Evolutionary conservation across 257 asterid species (phyloP), one percentile per base, ranked within the genome.

Genomic region (Jacaranda copaia): DNA sequence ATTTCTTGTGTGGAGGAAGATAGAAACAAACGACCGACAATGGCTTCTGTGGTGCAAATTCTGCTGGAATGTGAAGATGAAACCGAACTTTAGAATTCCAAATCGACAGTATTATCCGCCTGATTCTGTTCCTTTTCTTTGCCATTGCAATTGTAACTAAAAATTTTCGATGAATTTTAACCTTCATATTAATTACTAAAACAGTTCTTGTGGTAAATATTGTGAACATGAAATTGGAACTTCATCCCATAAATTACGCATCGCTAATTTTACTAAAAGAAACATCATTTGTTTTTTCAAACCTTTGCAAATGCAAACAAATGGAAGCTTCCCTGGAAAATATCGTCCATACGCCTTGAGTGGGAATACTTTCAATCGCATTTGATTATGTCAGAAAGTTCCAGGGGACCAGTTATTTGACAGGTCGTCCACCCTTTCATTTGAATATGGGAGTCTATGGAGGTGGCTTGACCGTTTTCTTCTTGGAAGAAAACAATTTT

Each of bases 31-130:
- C 77, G 97, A 70, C 93, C 97, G 1, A 87, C 90, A 3, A 92
- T 92, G 96, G 96, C 84, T 9, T 72, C 91, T 7, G 97, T 90
- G 6, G 90, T 83, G 49, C 91, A 90, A 57, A 66, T 81, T 52
- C 69, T 92, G 62, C 63, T 86, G 66, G 88, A 88, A 63, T 83
- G 78, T 65, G 88, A 86, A 67, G 83, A 83, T 62, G 81, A 79
- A 48, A 57, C 56, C 6, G 72, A 77, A 36, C 0, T 20, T 15
- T 18, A 40, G 53, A 2, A 0, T 5, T 45, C 12, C 42, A 57
- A 19, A 58, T 12, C 5, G 6, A 35, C 5, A 35, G n/a, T 5
- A 61, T 35, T 8, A 14, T 61, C 6, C 9, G 56, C 43, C 13
- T 16, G 2, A 2, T 43, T 66, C 13, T 5, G 9, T 13, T 14